These are phyloP conservation scores for Rhynchosporium graminicola DNA, from an alignment of 2,329 filamentous ascomycete genomes.

Conservation along the genomic window DNA sequence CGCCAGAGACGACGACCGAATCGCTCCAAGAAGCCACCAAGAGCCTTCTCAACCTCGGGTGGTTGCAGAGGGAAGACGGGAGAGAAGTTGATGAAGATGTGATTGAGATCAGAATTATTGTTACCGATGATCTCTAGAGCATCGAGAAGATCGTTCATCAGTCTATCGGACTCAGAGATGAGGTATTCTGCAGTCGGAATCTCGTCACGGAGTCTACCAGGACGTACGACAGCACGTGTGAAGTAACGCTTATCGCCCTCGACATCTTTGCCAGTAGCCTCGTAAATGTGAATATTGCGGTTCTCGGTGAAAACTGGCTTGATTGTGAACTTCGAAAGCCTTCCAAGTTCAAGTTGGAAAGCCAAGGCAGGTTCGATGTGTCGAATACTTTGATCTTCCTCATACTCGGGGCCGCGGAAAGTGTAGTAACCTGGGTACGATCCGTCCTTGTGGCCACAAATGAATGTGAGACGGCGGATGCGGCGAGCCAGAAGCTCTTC, in stretches of 20 bases:
- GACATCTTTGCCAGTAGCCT: constrained; percentile 90
- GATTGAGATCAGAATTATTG: constrained; percentile 98
- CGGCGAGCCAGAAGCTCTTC: constrained; percentile 78
- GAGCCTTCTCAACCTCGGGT: constrained; percentile 84
- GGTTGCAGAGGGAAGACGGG: constrained; percentile 93
- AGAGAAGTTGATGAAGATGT: constrained; percentile 99
- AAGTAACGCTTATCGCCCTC: constrained; percentile 99
- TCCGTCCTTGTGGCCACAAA: constrained; percentile 91
- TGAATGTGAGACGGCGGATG: constrained; percentile 90
- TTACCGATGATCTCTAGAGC: constrained; percentile 98
- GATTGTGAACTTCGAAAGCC: constrained; percentile 95
- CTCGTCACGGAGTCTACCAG: constrained; percentile 91
- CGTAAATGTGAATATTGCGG: constrained; percentile 98
- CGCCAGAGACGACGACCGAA: constrained; percentile 95
- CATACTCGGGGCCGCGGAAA: constrained; percentile 88
- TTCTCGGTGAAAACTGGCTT: constrained; percentile 99
- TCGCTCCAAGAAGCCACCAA: constrained; percentile 93
- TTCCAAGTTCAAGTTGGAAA: constrained; percentile 95
- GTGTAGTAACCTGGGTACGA: constrained; percentile 97
- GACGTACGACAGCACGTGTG: constrained; percentile 90
- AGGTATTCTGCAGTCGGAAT: constrained; percentile 99
- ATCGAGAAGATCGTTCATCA: constrained; percentile 97
- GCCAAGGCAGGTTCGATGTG: constrained; percentile 95
- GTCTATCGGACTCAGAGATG: constrained; percentile 91
- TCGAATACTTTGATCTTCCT: constrained; percentile 92